phyloP scores from a whole-genome alignment of 352 stramenopile genomes.

The Phytopythium oedochilum region DNA sequence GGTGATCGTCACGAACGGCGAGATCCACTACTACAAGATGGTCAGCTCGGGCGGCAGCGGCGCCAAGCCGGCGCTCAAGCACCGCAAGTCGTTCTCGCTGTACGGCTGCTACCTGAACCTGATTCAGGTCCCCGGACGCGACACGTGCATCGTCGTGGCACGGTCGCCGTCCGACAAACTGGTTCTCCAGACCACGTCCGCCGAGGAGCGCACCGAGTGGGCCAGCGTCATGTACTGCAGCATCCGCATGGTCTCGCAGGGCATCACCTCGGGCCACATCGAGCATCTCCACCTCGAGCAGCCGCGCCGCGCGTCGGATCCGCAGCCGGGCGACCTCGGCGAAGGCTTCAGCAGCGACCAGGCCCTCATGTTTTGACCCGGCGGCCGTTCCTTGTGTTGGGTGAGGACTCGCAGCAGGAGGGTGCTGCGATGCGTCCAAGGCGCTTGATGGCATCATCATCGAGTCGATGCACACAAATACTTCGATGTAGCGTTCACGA shows the following conservation, averaged over 20 bases:
- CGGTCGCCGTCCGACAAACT: conserved; percentile 84
- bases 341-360: conserved; percentile 25
- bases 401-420: no score
- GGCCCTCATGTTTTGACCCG: conserved; percentile 23
- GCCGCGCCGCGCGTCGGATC: conserved; percentile 15
- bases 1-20: conserved; percentile 71
- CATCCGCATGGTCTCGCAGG: conserved; percentile 84
- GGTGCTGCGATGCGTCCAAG: no score
- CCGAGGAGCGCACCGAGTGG: conserved; percentile 85
- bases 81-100: conserved; percentile 81
- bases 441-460: no score
- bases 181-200: conserved; percentile 57
- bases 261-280: conserved; percentile 79
- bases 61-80: conserved; percentile 49
- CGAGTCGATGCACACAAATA: no score
- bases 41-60: conserved; percentile 24
- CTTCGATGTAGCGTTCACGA: no score
- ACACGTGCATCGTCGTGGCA: conserved; percentile 79
- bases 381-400: no score
- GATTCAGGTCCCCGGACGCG: conserved; percentile 59
- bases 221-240: conserved; percentile 84
- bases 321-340: conserved; percentile 16
- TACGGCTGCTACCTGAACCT: conserved; percentile 84
- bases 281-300: conserved; percentile 68
- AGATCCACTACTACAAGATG: conserved; percentile 84